Evolutionary conservation across 352 stramenopile genomes (phyloP).

Genomic region (Globisporangium middletonii): DNA sequence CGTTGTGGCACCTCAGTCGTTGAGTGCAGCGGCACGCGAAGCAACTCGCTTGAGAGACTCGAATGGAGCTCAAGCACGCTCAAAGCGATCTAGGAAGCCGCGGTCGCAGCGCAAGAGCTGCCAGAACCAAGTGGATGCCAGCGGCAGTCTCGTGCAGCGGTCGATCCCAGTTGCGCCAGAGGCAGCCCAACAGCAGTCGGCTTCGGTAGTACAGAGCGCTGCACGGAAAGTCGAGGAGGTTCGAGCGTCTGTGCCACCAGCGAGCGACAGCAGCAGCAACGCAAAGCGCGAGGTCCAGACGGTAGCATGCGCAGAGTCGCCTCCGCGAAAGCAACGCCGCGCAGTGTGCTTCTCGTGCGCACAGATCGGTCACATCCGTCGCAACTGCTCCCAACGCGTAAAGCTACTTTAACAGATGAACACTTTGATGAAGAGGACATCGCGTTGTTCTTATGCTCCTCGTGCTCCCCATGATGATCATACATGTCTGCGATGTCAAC

Average conservation of each 20-base stretch:
- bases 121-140: neutral
- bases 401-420: slow-evolving; percentile 9
- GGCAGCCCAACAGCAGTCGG: neutral
- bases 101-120: no score
- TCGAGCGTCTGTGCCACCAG: neutral
- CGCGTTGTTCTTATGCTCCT: no score
- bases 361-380: slow-evolving; percentile 18
- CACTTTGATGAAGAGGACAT: neutral
- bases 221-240: slow-evolving; percentile 2
- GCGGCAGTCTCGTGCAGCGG: neutral
- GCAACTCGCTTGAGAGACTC: slow-evolving; percentile 7
- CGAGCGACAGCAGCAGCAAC: neutral
- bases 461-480: no score
- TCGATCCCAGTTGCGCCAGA: neutral
- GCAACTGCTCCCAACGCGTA: slow-evolving; percentile 18
- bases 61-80: neutral
- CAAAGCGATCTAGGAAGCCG: neutral
- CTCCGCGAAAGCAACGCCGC: slow-evolving; percentile 5
- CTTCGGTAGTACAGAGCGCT: neutral
- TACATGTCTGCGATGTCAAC: no score
- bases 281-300: neutral
- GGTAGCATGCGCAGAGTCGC: neutral
- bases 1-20: slow-evolving; percentile 3
- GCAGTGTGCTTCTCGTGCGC: slow-evolving; percentile 5
- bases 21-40: slow-evolving; percentile 5